Evolutionary conservation across 1,284 basidiomycete genomes (phyloP), one percentile per base, ranked within the genome.

Genomic region (Tylopilus sp.): DNA sequence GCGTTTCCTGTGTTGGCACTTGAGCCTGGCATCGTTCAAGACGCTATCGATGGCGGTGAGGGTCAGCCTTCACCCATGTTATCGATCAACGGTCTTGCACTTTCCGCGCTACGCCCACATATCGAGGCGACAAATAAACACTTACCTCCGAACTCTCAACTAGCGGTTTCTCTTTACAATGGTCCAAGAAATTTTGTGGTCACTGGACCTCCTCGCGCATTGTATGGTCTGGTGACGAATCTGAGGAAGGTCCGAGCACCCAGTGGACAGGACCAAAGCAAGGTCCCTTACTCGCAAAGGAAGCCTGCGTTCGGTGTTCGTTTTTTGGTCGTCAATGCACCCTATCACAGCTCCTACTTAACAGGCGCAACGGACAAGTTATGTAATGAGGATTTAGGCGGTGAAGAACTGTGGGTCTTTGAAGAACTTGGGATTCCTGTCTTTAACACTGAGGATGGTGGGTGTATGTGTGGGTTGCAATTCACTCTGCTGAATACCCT

Each of bases 1-100:
- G 86, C 88, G 19, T 99, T 99, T 84, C 96, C 97, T n/a, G 78
- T 94, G 28, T 83, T 95, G 54, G 85, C 95, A 2, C 76, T 99
- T 52, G 93, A 97, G 66, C 95, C 95, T 7, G 78, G 81, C 59
- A 87, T 99, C 58, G 82, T 96, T 54, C 82, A 90, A 64, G 93
- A 98, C 65, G 82, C 92, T 36, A 74, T 96, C 57, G 92, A 94
- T 50, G 92, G 93, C 52, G 94, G 94, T 48, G 96, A 99, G 73
- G 97, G 96, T 39, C 80, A 81, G 11, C 97, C 97, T 8, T 88
- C 87, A 25, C 94, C 96, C 53, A 99, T 99, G 96, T 74, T 99
- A 57, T 85, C 89, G 29, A 84, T 99, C 61, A 87, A 87, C 8
- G 96, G 95, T 31, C 84, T 99, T 41, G 74, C 81, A 42, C 74